A percentile compares a stretch with the other conserved stretches of the same genome.
These are phyloP conservation scores for Artemisia argyi DNA, from an alignment of 129 eudicot genomes.

Conservation along the genomic window DNA sequence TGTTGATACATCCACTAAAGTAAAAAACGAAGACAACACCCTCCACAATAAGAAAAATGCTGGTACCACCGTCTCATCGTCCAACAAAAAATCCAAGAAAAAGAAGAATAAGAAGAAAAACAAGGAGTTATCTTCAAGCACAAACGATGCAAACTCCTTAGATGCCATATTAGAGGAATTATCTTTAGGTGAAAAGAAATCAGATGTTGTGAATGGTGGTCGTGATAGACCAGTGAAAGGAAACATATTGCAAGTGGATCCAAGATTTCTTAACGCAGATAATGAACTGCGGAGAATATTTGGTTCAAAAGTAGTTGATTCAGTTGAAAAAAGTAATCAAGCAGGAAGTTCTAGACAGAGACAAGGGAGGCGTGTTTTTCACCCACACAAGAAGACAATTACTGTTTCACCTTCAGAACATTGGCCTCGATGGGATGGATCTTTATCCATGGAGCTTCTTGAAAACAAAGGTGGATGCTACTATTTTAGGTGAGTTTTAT, in stretches of 20 bases:
- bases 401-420: conserved; percentile 76
- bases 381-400: conserved; percentile 54
- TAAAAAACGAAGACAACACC: conserved; percentile 26
- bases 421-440: conserved; percentile 99
- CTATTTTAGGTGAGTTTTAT: conserved; percentile 55
- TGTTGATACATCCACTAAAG: conserved; percentile 26
- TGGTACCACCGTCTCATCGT: conserved; percentile 20
- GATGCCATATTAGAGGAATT: conserved; percentile 41
- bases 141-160: conserved; percentile 21
- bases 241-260: conserved; percentile 75
- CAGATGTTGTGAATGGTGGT: conserved; percentile 27
- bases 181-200: conserved; percentile 43
- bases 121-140: conserved; percentile 35
- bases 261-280: conserved; percentile 79
- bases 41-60: conserved; percentile 21
- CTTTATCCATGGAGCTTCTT: conserved; percentile 80
- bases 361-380: conserved; percentile 69
- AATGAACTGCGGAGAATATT: conserved; percentile 89
- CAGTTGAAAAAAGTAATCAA: conserved; percentile 64
- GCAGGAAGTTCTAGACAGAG: conserved; percentile 72
- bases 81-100: conserved; percentile 70
- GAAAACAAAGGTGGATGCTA: conserved; percentile 56
- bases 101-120: conserved; percentile 74
- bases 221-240: conserved; percentile 11
- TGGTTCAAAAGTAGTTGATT: conserved; percentile 84